A percentile compares a stretch with the other conserved stretches of the same genome.
Evolutionary conservation across 192 early-diverging fungal genomes (phyloP).

Genomic region (Cetraspora pellucida): DNA sequence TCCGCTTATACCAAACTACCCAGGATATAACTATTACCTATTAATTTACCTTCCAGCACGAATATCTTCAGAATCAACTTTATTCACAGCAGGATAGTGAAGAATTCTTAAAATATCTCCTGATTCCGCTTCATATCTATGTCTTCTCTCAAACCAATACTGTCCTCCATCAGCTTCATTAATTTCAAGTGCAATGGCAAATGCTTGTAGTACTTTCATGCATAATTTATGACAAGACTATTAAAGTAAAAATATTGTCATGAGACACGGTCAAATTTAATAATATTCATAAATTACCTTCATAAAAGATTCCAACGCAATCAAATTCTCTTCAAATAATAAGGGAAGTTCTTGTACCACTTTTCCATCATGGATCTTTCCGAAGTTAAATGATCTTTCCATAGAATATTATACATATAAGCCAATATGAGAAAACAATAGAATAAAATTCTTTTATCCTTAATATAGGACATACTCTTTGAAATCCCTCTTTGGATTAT

Average conservation of each 20-base stretch:
- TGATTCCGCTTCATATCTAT: conserved; percentile 47
- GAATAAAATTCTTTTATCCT: neutral
- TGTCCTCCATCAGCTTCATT: conserved; percentile 53
- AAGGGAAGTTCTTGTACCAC: conserved; percentile 41
- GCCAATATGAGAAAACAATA: neutral
- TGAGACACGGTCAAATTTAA: neutral
- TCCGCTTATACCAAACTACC: no score
- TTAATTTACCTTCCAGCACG: conserved; percentile 50
- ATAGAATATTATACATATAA: neutral
- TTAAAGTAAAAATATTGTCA: neutral
- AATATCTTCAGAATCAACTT: conserved; percentile 44
- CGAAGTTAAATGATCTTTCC: conserved; percentile 58
- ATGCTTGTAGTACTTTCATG: conserved; percentile 53
- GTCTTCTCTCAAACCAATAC: conserved; percentile 54
- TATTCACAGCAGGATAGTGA: conserved; percentile 55
- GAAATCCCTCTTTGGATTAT: conserved; percentile 53
- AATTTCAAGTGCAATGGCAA: conserved; percentile 67
- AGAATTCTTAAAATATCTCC: conserved; percentile 60
- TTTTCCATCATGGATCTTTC: conserved; percentile 47
- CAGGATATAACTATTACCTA: no score
- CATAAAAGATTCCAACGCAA: conserved; percentile 40
- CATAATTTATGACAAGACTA: conserved; percentile 55
- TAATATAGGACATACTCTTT: conserved; percentile 54
- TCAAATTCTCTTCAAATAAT: conserved; percentile 35
- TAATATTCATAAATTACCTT: conserved; percentile 25